Evolutionary conservation across 352 stramenopile genomes (phyloP).

Genomic region (Phytopythium chamaehyphon): DNA sequence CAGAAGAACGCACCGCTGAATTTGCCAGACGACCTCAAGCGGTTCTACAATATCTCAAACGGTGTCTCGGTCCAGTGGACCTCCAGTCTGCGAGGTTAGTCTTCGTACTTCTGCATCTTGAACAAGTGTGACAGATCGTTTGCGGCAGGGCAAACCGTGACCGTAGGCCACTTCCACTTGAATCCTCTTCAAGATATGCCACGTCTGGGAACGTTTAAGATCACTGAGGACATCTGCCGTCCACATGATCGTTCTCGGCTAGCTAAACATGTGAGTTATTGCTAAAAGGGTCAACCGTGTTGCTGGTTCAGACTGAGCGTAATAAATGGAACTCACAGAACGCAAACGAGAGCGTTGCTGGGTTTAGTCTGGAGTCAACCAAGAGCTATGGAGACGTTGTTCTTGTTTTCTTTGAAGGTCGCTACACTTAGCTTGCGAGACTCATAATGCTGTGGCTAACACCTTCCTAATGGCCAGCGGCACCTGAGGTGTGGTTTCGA

Average conservation of each 20-base stretch:
- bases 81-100: slow-evolving; percentile 35
- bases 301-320: neutral
- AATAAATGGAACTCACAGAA: neutral
- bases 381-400: neutral
- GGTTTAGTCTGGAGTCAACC: slow-evolving; percentile 1
- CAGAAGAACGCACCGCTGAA: slow-evolving; percentile 55
- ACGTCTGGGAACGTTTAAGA: slow-evolving; percentile 29
- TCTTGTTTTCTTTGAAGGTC: slow-evolving; percentile 2
- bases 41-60: slow-evolving; percentile 66
- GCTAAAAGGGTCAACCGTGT: neutral
- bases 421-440: neutral
- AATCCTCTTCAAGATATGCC: slow-evolving; percentile 63
- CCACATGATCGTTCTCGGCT: slow-evolving; percentile 34
- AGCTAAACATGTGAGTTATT: neutral
- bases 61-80: slow-evolving; percentile 76
- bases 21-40: slow-evolving; percentile 62
- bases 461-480: no score
- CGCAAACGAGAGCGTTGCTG: neutral
- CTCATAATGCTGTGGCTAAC: no score
- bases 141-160: slow-evolving; percentile 26
- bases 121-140: neutral
- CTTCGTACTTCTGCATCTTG: no score
- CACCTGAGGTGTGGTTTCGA: slow-evolving; percentile 73
- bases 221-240: slow-evolving; percentile 22
- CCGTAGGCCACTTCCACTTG: slow-evolving; percentile 64